These are phyloP conservation scores for Phragmites australis DNA, from an alignment of 176 grass and related monocot genomes.

Conservation along the genomic window DNA sequence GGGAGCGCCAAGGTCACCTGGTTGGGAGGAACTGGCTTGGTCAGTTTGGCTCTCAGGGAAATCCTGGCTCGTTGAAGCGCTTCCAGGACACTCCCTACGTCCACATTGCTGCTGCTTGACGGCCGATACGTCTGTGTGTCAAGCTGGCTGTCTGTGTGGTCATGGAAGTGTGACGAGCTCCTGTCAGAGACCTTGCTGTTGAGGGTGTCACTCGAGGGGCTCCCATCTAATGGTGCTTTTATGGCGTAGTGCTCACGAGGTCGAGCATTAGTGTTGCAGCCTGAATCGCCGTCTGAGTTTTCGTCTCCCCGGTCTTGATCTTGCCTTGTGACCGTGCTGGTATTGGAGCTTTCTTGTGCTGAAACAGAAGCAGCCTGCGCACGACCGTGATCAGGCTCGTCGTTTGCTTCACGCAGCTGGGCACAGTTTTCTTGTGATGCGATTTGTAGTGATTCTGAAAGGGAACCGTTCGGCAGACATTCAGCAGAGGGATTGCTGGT, in stretches of 20 bases:
- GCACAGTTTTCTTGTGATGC: neutral
- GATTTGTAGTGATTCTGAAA: constrained; percentile 31
- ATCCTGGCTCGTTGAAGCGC: constrained; percentile 71
- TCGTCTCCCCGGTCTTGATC: neutral
- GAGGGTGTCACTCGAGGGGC: constrained; percentile 44
- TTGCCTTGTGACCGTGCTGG: constrained; percentile 19
- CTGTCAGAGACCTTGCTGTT: constrained; percentile 43
- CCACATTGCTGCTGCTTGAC: constrained; percentile 13
- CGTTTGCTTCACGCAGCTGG: constrained; percentile 21
- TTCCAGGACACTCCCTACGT: constrained; percentile 62
- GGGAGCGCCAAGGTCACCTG: constrained; percentile 53
- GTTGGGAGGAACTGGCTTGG: constrained; percentile 45
- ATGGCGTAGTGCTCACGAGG: neutral
- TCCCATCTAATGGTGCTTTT: constrained; percentile 44
- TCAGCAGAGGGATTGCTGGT: neutral
- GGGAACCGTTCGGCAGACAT: neutral
- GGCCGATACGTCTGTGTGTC: constrained; percentile 24
- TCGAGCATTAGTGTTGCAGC: neutral
- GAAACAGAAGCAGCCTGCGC: constrained; percentile 14
- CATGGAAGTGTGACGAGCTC: constrained; percentile 49
- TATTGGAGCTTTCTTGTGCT: constrained; percentile 30
- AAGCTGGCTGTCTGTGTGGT: constrained; percentile 35
- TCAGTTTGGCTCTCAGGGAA: constrained; percentile 55
- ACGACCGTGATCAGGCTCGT: constrained; percentile 6
- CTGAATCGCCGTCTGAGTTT: constrained; percentile 49